phyloP scores from a whole-genome alignment of 2,329 filamentous ascomycete species.

The Botrytis porri region DNA sequence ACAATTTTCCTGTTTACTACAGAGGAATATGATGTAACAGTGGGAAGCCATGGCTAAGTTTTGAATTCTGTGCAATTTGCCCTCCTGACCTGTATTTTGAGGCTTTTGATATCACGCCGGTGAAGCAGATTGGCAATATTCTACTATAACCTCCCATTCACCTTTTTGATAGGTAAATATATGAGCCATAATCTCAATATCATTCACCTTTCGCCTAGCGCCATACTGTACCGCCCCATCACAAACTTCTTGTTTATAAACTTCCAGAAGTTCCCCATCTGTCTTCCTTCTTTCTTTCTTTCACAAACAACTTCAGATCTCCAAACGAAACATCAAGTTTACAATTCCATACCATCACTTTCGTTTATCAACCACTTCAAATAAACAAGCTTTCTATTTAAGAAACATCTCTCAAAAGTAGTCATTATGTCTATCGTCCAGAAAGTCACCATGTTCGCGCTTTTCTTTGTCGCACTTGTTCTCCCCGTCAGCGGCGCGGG shows the following conservation, averaged over 20 bases:
- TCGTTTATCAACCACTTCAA: neutral
- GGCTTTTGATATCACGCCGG: neutral
- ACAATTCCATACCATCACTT: neutral
- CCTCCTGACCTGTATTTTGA: neutral
- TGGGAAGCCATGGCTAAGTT: neutral
- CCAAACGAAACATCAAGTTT: neutral
- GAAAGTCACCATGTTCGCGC: neutral
- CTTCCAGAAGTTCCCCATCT: neutral
- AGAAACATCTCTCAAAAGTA: neutral
- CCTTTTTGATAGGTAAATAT: neutral
- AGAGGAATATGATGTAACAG: neutral
- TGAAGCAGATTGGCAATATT: neutral
- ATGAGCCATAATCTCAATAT: neutral
- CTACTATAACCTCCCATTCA: neutral
- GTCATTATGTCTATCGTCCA: neutral
- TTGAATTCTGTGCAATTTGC: neutral
- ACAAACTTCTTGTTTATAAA: neutral
- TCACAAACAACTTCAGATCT: neutral
- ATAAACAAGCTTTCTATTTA: neutral
- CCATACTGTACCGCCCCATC: no score
- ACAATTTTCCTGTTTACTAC: neutral
- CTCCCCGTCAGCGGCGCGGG: neutral
- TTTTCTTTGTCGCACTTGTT: neutral
- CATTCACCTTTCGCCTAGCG: constrained; percentile 3
- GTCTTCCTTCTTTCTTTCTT: neutral